phyloP scores from a whole-genome alignment of 371 early-diverging fungal species.

The Circinella minor region DNA sequence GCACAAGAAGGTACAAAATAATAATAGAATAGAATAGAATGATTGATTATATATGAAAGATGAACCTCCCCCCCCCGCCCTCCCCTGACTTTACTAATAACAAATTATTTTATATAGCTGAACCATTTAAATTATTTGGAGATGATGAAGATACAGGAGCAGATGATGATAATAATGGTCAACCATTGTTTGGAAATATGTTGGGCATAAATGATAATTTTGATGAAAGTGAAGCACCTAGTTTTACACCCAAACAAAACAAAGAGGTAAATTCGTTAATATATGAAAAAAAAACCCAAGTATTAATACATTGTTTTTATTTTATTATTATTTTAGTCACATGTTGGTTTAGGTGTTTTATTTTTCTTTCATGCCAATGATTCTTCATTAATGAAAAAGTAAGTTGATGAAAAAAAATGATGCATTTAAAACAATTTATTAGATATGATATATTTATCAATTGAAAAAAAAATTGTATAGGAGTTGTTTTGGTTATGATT shows the following conservation, averaged over 20 bases:
- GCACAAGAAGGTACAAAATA: constrained; percentile 34
- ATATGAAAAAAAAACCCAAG: background rate
- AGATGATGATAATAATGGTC: constrained; percentile 26
- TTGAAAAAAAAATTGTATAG: constrained; percentile 16
- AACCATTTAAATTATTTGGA: constrained; percentile 61
- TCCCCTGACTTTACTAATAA: background rate
- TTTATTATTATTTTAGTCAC: constrained; percentile 20
- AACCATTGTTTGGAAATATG: constrained; percentile 11
- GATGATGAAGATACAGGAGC: constrained; percentile 40
- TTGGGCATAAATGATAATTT: constrained; percentile 10
- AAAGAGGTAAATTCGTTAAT: constrained; percentile 18
- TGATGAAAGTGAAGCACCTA: constrained; percentile 4
- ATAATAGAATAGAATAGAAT: background rate
- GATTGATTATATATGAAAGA: background rate
- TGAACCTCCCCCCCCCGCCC: no score
- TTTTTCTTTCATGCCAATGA: constrained; percentile 50
- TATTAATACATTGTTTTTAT: background rate
- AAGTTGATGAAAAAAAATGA: constrained; percentile 9
- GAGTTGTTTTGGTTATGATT: constrained; percentile 50
- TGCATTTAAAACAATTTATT: no score
- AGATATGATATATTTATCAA: no score
- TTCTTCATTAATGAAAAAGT: constrained; percentile 43
- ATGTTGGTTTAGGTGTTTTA: constrained; percentile 37
- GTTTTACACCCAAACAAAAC: constrained; percentile 17
- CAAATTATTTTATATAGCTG: constrained; percentile 15